Percentiles rank a stretch among this genome's conserved stretches.
Conservation (phyloP, 306 rosid species). For the Medicago lupulina region DNA sequence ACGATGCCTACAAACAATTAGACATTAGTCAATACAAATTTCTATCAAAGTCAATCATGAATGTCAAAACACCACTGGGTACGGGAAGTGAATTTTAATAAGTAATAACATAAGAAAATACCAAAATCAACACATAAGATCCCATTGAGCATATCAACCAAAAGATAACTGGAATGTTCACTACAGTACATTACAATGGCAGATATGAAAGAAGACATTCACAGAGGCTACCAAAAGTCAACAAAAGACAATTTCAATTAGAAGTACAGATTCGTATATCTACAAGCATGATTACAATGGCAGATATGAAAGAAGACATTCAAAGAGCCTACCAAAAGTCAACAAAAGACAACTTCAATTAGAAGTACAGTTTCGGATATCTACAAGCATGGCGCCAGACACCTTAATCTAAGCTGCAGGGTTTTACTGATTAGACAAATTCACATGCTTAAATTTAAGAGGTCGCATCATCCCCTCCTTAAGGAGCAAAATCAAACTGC, state of each 20-base stretch:
- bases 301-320: background rate
- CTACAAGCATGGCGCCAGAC: background rate
- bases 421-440: background rate
- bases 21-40: background rate
- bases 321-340: background rate
- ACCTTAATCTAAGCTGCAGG: background rate
- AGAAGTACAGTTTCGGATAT: background rate
- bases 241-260: background rate
- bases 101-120: background rate
- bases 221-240: background rate
- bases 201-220: background rate
- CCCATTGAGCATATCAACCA: background rate
- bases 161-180: background rate
- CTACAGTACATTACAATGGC: background rate
- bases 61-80: slow-evolving; percentile 11
- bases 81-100: background rate
- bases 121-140: background rate
- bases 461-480: background rate
- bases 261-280: background rate
- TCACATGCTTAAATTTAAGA: background rate
- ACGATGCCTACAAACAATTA: slow-evolving; percentile 49
- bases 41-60: background rate
- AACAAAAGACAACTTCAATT: background rate
- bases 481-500: background rate
- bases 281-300: background rate